Base-by-base conservation (phyloP, 495 filamentous ascomycete species). In the Podospora pseudocomata region DNA sequence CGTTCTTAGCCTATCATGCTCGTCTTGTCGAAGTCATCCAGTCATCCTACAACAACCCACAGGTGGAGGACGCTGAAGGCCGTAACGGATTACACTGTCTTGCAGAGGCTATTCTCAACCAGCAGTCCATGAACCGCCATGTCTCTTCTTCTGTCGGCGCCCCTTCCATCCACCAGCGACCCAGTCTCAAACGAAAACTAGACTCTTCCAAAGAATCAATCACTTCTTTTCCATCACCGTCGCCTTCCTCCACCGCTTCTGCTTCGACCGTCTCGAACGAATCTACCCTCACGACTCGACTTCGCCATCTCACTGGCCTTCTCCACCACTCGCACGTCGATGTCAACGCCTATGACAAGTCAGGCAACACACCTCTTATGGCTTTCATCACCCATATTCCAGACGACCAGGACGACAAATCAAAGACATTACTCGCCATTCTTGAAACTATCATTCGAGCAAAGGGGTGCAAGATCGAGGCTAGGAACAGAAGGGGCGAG, bases 41-140 rank as follows among this genome's bases (percentile, higher is more conserved):
- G 7, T 70, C 71, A 3, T 74, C 80, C 1, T 72, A 72, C 20
- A 73, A 64, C 9, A 69, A 76, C 44, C 73, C 80, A 0, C 65
- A 32, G 1, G 49, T 75, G 9, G 80, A 83, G 67, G 82, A 84
- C 68, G 11, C 72, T 0, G 76, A 73, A 5, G 81, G 83, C 19
- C 79, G 81, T 5, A 84, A 85, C 71, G 83, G 80, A 26, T 72
- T 85, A 18, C 82, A 85, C 64, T 82, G 81, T 65, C 77, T 85
- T 32, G 83, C 83, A 27, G 81, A 83, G 68, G 82, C 79, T 28
- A 74, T 74, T 53, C 65, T 80, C 60, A 68, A 72, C 65, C 68
- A 73, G 61, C 68, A 71, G 34, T 71, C 70, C 53, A 74, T 75
- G 70, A 70, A 75, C 55, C 66, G 63, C 19, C 69, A 66, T 44